Evolutionary conservation across 371 early-diverging fungal species (phyloP), one percentile per base, ranked within the genome.

Genomic region (Nosema muscidifuracis): DNA sequence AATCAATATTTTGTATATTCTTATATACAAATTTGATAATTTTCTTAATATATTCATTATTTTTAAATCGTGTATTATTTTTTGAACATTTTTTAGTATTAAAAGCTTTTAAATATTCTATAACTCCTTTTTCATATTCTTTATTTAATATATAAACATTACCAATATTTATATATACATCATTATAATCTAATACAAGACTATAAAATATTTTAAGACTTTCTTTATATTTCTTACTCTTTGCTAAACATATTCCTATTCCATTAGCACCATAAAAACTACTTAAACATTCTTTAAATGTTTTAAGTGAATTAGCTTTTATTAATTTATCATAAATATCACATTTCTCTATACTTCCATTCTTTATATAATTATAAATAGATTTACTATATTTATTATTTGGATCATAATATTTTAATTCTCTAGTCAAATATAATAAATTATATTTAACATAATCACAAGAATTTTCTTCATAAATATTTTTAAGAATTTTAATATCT

Each of bases 161-260:
- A 22, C 60, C 66, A 20, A 67, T 26, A 67, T 73, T 73, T 18
- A 58, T 56, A 73, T 53, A 60, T 60, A 43, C 74, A 18, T 53
- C 66, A 16, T 15, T 40, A 38, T 51, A 60, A 18, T 73, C 73
- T 20, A 44, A 16, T 15, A 36, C 34, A 6, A 73, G 31, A 2
- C 40, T 30, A n/a, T 38, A 30, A 40, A 73, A 73, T 16, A 73
- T 18, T 22, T 66, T 30, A 28, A 66, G 34, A 9, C 67, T 57
- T 55, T 61, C 67, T 30, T 50, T 26, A 15, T 28, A n/a, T 22
- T 62, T 61, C 7, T 44, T 56, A 7, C 12, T 58, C 26, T 51
- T 15, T 20, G 61, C 40, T 40, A 61, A 40, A 31, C 74, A 73
- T 30, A 73, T 67, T 15, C 55, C 74, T 22, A 73, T 16, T 44